phyloP scores from a whole-genome alignment of 2,329 filamentous ascomycete species.

The Fusarium burgessii region DNA sequence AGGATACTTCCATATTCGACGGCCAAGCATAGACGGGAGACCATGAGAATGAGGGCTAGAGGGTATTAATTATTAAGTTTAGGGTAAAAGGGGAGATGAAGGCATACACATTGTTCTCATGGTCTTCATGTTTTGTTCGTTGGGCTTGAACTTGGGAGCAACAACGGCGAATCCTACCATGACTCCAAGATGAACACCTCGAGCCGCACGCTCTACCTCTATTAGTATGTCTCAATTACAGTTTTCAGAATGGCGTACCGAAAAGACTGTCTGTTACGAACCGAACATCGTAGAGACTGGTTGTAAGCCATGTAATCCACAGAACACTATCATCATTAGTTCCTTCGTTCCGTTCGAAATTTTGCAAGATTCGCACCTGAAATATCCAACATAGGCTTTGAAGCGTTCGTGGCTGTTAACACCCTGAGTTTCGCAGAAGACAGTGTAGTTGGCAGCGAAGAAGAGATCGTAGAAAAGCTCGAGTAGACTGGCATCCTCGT shows the following conservation, averaged over 20 bases:
- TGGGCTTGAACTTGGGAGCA: conserved; percentile 60
- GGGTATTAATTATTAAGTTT: neutral
- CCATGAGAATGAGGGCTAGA: conserved; percentile 60
- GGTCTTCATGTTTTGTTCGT: conserved; percentile 52
- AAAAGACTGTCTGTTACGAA: conserved; percentile 74
- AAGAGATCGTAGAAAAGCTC: conserved; percentile 56
- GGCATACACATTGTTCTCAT: conserved; percentile 57
- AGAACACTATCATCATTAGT: conserved; percentile 58
- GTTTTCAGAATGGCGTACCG: conserved; percentile 44
- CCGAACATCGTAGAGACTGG: conserved; percentile 73
- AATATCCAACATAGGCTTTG: conserved; percentile 53
- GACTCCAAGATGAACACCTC: conserved; percentile 70
- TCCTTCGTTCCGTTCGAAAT: fast-evolving
- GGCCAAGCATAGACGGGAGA: conserved; percentile 65
- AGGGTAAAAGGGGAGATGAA: too few species aligned
- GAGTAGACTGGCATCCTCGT: conserved; percentile 53
- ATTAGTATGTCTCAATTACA: neutral
- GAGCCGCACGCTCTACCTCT: conserved; percentile 62
- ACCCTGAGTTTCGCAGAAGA: conserved; percentile 59
- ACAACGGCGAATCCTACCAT: conserved; percentile 75
- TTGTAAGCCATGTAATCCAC: conserved; percentile 77
- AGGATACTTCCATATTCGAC: conserved; percentile 65
- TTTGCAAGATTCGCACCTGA: conserved; percentile 41
- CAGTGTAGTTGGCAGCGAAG: conserved; percentile 71
- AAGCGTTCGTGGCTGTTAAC: conserved; percentile 51